Base-by-base conservation (phyloP, 75 land plant species). In the Azolla pinnata region DNA sequence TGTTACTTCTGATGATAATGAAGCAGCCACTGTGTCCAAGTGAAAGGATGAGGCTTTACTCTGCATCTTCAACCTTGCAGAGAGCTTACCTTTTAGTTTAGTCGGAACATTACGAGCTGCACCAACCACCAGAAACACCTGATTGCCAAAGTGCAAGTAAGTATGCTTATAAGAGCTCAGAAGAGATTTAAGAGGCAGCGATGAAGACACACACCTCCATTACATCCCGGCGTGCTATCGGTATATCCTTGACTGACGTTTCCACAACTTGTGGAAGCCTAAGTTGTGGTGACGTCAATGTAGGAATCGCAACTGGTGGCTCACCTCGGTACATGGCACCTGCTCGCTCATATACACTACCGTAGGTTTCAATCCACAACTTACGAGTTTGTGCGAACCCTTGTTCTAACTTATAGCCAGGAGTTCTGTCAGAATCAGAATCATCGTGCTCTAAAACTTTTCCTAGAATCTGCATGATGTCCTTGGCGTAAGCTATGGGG, bases 291-390 rank as follows among this genome's bases (percentile, higher is more conserved):
- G n/a, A n/a, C n/a, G n/a, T n/a, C n/a, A n/a, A n/a, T n/a, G n/a
- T n/a, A n/a, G n/a, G n/a, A n/a, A n/a, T n/a, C n/a, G n/a, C n/a
- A n/a, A n/a, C 38, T 4, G 83, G 87, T 30, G 62, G 28, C 35
- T 33, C 63, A 0, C 93, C 93, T 69, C 78, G 69, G 61, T 87
- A 73, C 88, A 82, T 77, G 12, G 76, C 85, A 27, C 97, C 97
- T 19, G 92, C 88, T 62, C 63, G 84, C 75, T 67, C 70, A 54
- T 90, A 90, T 23, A 80, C 64, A 44, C 31, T 45, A 18, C 93
- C 85, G 67, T 64, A 90, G 10, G 74, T 72, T 28, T 78, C 73
- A 57, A 81, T 81, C 77, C 77, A 90, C 21, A 76, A 68, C 50
- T 73, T 59, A 4, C 77, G 71, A 19, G 93, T 90, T n/a, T 65